Conservation (phyloP, 306 rosid species). For the Malus asiatica region DNA sequence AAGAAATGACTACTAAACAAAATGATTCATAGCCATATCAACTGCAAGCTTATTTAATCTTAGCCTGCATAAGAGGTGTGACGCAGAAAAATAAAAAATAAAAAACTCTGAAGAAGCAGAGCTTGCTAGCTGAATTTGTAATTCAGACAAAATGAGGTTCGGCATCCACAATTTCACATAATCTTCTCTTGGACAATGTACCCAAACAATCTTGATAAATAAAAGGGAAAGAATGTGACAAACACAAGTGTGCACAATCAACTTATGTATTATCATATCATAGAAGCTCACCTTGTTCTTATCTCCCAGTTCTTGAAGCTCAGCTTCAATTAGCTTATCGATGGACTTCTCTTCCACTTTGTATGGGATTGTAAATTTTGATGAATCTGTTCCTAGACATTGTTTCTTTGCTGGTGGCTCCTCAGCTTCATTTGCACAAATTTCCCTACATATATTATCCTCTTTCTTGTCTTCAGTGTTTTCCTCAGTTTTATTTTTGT, state of each 20-base stretch:
- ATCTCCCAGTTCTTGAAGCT: constrained; percentile 65
- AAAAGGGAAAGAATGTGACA: neutral
- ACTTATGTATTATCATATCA: neutral
- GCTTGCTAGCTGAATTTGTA: neutral
- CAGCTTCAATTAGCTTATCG: constrained; percentile 78
- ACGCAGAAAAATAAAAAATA: neutral
- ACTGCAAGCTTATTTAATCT: neutral
- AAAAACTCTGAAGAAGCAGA: neutral
- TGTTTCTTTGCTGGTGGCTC: constrained; percentile 55
- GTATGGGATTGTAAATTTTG: constrained; percentile 20
- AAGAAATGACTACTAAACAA: neutral
- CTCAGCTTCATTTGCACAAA: constrained; percentile 24
- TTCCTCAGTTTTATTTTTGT: constrained; percentile 20
- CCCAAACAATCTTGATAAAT: neutral
- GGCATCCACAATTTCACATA: neutral
- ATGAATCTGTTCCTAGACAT: constrained; percentile 42
- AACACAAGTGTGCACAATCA: neutral
- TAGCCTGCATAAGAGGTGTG: no score
- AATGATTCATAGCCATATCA: neutral
- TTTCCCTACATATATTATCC: constrained; percentile 16
- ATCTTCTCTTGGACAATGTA: neutral
- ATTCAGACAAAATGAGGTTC: neutral
- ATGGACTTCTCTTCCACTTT: constrained; percentile 59
- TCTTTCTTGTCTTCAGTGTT: constrained; percentile 30
- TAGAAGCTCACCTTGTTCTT: constrained; percentile 60